A percentile compares a stretch with the other conserved stretches of the same genome.
These are phyloP conservation scores for Neocucurbitaria cava DNA, from an alignment of 2,329 filamentous ascomycete species.

Conservation along the genomic window DNA sequence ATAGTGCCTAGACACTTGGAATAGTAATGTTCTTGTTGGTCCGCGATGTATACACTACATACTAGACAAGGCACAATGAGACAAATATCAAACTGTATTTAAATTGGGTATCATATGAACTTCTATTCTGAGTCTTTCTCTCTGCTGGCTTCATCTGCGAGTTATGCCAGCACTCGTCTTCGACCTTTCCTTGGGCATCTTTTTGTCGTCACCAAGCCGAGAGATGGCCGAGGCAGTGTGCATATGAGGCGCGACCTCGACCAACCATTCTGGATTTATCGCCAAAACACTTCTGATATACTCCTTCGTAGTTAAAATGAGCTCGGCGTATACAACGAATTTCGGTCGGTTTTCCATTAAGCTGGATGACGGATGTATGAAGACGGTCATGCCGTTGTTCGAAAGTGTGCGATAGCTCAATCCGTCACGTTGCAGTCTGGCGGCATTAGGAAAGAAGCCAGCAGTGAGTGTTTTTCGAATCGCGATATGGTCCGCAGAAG, in stretches of 20 bases:
- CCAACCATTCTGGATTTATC: constrained; percentile 82
- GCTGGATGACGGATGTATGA: constrained; percentile 81
- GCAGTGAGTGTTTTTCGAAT: constrained; percentile 89
- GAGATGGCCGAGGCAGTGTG: constrained; percentile 71
- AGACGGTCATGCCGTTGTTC: constrained; percentile 87
- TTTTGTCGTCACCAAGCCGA: constrained; percentile 1
- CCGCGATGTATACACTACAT: too few relatives aligned
- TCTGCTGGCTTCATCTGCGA: too few relatives aligned
- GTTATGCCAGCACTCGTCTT: neutral
- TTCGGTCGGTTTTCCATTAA: constrained; percentile 77
- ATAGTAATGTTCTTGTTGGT: too few relatives aligned
- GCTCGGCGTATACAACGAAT: constrained; percentile 72
- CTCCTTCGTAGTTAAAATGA: constrained; percentile 73
- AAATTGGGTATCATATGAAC: too few relatives aligned
- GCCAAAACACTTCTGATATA: constrained; percentile 91
- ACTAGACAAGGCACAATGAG: too few relatives aligned
- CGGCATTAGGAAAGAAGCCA: constrained; percentile 94
- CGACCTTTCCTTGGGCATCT: neutral
- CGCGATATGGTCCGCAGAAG: constrained; percentile 73
- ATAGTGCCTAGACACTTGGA: too few relatives aligned
- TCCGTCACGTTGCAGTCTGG: constrained; percentile 80
- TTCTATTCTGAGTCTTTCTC: too few relatives aligned
- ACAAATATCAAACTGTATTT: too few relatives aligned
- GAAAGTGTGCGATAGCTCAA: constrained; percentile 84
- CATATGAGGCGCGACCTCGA: constrained; percentile 91